These are phyloP conservation scores for Vigna hirtella DNA, from an alignment of 306 rosid genomes.

Conservation along the genomic window DNA sequence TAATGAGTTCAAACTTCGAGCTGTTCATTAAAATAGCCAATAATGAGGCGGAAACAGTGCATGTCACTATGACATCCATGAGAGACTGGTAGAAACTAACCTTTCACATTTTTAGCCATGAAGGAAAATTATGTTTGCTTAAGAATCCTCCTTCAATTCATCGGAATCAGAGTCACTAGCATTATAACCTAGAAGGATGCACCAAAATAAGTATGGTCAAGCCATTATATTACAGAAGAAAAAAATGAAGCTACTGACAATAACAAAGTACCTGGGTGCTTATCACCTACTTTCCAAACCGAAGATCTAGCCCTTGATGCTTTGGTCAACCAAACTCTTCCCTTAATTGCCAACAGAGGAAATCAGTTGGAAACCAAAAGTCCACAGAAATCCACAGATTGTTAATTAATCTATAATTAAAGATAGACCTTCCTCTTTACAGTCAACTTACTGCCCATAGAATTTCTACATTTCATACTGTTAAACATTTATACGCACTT, in stretches of 20 bases:
- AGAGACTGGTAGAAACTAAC: constrained; percentile 44
- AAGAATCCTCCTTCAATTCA: constrained; percentile 70
- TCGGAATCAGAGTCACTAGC: constrained; percentile 98
- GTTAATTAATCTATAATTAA: not conserved
- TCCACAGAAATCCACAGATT: constrained; percentile 29
- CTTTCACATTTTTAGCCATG: constrained; percentile 30
- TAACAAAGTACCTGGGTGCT: constrained; percentile 74
- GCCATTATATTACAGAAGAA: constrained; percentile 1
- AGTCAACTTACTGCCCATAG: not conserved
- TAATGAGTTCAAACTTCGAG: no score
- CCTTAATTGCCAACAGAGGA: constrained; percentile 54
- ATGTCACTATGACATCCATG: constrained; percentile 22
- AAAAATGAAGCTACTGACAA: not conserved
- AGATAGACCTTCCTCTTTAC: not conserved
- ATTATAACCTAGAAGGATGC: constrained; percentile 72
- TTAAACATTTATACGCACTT: not conserved
- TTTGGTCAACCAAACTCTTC: constrained; percentile 78
- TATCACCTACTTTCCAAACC: constrained; percentile 82
- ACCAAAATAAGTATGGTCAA: constrained; percentile 25
- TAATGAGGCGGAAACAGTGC: not conserved
- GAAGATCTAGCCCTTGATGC: constrained; percentile 77
- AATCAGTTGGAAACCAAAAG: constrained; percentile 33
- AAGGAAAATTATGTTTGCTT: constrained; percentile 31
- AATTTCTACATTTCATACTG: not conserved
- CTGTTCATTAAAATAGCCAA: not conserved